Conservation (phyloP, 75 land plant genomes). For the Cryptomeria japonica region DNA sequence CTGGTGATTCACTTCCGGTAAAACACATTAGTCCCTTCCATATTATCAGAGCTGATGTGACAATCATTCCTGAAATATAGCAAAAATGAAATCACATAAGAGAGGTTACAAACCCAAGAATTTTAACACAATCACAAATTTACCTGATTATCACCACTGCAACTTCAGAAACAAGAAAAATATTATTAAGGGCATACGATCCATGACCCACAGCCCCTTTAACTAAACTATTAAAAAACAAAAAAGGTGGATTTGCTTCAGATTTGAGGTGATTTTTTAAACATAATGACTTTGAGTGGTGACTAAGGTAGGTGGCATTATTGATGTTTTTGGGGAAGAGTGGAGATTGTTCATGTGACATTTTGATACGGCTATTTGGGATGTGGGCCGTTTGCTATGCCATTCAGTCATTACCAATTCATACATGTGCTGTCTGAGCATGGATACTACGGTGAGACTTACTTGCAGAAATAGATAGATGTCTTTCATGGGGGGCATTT, state of each 20-base stretch:
- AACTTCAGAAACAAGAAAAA: neutral
- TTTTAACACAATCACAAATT: neutral
- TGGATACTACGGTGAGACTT: no score
- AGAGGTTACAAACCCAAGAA: neutral
- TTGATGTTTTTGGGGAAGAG: no score
- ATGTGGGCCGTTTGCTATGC: no score
- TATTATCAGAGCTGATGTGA: conserved; percentile 72
- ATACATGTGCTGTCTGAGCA: no score
- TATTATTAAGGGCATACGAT: neutral
- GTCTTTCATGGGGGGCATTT: no score
- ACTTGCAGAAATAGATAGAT: no score
- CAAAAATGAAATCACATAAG: neutral
- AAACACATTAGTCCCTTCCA: conserved; percentile 81
- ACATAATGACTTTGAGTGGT: no score
- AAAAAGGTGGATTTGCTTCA: neutral
- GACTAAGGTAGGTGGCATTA: no score
- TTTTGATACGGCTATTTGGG: no score
- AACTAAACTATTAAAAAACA: neutral
- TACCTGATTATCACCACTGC: neutral
- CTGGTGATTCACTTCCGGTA: conserved; percentile 84
- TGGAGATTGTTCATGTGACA: no score
- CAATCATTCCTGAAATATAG: conserved; percentile 66
- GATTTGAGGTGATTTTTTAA: neutral
- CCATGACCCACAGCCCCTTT: neutral
- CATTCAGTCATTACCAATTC: no score